Conservation (phyloP, 1,139 yeast genomes). For the Geotrichum phurueaensis region DNA sequence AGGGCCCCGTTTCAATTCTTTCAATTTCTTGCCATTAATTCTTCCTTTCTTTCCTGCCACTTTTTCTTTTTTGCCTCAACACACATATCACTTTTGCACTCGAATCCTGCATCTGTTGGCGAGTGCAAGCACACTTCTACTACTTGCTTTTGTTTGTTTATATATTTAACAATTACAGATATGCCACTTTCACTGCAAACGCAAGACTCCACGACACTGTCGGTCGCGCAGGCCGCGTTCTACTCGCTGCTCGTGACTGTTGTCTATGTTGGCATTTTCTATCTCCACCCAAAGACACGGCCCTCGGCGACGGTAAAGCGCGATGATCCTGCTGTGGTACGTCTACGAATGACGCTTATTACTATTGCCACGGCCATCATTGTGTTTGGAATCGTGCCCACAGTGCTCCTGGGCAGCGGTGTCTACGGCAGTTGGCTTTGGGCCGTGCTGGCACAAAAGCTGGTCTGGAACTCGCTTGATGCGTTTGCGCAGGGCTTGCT, state of each 20-base stretch:
- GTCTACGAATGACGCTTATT: slow-evolving; percentile 37
- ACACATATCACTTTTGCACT: background rate
- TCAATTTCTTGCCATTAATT: background rate
- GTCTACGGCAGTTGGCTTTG: slow-evolving; percentile 23
- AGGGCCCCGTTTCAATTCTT: background rate
- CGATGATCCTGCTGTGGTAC: slow-evolving; percentile 36
- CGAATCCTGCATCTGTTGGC: background rate
- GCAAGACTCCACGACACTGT: background rate
- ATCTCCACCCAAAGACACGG: slow-evolving; percentile 28
- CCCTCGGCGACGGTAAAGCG: slow-evolving; percentile 29
- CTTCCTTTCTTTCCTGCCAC: background rate
- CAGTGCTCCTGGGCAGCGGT: slow-evolving; percentile 17
- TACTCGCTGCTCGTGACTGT: slow-evolving; percentile 13
- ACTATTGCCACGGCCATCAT: slow-evolving; percentile 34
- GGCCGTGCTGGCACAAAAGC: slow-evolving; percentile 25
- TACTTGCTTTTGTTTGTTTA: background rate
- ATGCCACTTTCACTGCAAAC: background rate
- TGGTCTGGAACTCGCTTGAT: slow-evolving; percentile 19
- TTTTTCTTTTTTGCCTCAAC: background rate
- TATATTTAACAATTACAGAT: background rate
- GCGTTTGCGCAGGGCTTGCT: slow-evolving; percentile 15
- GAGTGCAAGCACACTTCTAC: background rate
- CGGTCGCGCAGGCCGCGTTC: slow-evolving; percentile 4
- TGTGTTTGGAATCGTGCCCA: slow-evolving; percentile 31
- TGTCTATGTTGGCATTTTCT: slow-evolving; percentile 33